A percentile compares a stretch with the other conserved stretches of the same genome.
These are phyloP conservation scores for Apiosordaria backusii DNA, from an alignment of 495 filamentous ascomycete species.

Conservation along the genomic window DNA sequence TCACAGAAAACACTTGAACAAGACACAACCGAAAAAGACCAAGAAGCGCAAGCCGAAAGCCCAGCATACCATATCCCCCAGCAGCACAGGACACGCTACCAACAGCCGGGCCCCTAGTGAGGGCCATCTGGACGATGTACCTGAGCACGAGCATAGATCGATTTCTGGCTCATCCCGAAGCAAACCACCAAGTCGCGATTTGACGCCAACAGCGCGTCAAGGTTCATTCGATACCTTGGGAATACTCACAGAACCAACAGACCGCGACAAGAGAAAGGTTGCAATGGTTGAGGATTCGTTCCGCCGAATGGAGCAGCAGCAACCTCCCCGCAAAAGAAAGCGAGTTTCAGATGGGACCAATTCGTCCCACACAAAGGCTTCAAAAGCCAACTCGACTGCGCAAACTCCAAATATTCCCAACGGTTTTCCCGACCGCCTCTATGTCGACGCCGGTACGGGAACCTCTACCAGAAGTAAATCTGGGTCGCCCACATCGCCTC, in stretches of 20 bases:
- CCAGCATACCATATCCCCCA: slow-evolving; percentile 57
- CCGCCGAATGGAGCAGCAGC: slow-evolving; percentile 59
- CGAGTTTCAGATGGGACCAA: slow-evolving; percentile 55
- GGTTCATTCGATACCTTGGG: slow-evolving; percentile 49
- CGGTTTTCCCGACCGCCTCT: slow-evolving; percentile 38
- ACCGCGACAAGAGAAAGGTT: slow-evolving; percentile 83
- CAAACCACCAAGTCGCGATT: slow-evolving; percentile 75
- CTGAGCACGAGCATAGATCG: slow-evolving; percentile 59
- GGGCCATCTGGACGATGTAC: slow-evolving; percentile 53
- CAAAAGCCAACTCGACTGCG: slow-evolving; percentile 32
- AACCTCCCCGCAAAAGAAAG: slow-evolving; percentile 54
- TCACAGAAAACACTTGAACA: slow-evolving; percentile 60
- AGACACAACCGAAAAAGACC: slow-evolving; percentile 53
- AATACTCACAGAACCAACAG: slow-evolving; percentile 65
- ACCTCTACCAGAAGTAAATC: slow-evolving; percentile 45
- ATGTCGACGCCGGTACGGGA: slow-evolving; percentile 47
- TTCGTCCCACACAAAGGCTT: slow-evolving; percentile 36
- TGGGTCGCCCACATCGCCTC: slow-evolving; percentile 43
- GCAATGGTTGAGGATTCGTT: slow-evolving; percentile 77
- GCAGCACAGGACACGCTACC: slow-evolving; percentile 64
- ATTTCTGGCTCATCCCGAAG: slow-evolving; percentile 70
- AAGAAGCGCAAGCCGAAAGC: slow-evolving; percentile 54
- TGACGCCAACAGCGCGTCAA: slow-evolving; percentile 62
- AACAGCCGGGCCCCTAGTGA: slow-evolving; percentile 80
- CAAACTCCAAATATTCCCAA: slow-evolving; percentile 35